Conservation (phyloP, 306 rosid genomes). For the Lotus japonicus region DNA sequence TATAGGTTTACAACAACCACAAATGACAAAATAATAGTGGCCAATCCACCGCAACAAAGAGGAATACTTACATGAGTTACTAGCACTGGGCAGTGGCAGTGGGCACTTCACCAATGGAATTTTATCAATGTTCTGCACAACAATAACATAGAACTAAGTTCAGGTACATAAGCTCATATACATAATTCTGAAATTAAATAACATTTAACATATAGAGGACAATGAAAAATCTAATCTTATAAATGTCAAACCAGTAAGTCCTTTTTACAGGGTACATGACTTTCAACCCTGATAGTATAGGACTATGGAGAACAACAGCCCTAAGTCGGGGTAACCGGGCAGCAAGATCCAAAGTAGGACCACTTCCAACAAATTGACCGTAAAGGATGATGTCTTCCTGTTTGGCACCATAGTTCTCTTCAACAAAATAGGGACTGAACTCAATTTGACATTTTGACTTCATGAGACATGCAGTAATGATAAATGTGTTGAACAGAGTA, state of each 20-base stretch:
- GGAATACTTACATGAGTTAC: constrained; percentile 69
- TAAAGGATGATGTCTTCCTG: constrained; percentile 82
- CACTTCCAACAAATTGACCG: constrained; percentile 93
- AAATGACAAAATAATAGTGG: background rate
- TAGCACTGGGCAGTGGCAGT: too few relatives aligned
- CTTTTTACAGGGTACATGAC: constrained; percentile 95
- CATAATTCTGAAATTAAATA: constrained; percentile 2
- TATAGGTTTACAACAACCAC: background rate
- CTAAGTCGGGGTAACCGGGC: constrained; percentile 62
- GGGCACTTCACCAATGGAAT: constrained; percentile 75
- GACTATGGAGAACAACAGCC: constrained; percentile 87
- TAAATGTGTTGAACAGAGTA: too few relatives aligned
- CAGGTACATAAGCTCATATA: constrained; percentile 1
- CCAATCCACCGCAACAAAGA: constrained; percentile 2
- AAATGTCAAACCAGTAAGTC: constrained; percentile 91
- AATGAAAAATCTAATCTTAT: constrained; percentile 51
- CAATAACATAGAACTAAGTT: constrained; percentile 17
- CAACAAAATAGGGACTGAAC: too few relatives aligned
- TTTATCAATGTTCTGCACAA: constrained; percentile 82
- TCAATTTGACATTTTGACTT: too few relatives aligned
- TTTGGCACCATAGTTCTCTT: constrained; percentile 71
- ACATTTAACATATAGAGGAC: background rate
- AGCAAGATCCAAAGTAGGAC: constrained; percentile 83
- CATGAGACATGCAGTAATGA: too few relatives aligned
- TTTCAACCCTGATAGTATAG: constrained; percentile 79